Conservation (phyloP, 345 rosid species). For the Lumnitzera racemosa region DNA sequence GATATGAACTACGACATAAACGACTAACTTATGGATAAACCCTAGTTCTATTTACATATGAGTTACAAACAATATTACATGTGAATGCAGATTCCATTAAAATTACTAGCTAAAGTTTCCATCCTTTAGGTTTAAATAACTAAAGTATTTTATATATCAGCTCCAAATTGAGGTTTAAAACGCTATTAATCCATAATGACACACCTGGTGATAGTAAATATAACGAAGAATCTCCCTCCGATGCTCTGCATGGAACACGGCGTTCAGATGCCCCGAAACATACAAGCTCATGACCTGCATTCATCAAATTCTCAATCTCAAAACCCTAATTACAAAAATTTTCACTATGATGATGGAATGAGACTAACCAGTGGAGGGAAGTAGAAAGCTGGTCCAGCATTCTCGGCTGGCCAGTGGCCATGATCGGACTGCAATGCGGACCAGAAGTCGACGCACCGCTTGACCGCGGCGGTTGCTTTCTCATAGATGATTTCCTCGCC, state of each 20-base stretch:
- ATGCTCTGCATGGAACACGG: conserved; percentile 18
- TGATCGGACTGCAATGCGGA: conserved; percentile 52
- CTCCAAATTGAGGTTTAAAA: too few species aligned
- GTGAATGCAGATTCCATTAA: too few species aligned
- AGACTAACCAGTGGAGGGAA: conserved; percentile 43
- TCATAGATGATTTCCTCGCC: conserved; percentile 31
- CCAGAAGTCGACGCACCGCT: conserved; percentile 40
- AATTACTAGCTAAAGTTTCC: too few species aligned
- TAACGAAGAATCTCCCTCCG: conserved; percentile 27
- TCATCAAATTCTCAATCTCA: neutral
- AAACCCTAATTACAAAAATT: neutral
- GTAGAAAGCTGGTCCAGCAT: conserved; percentile 48
- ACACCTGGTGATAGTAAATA: conserved; percentile 27
- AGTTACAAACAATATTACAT: too few species aligned
- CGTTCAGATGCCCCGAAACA: conserved; percentile 18
- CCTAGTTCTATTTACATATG: too few species aligned
- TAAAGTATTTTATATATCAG: too few species aligned
- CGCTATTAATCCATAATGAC: neutral
- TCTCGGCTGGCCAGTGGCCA: conserved; percentile 69
- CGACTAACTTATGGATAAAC: too few species aligned
- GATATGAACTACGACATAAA: too few species aligned
- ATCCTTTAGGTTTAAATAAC: too few species aligned
- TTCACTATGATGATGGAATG: neutral
- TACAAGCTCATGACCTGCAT: conserved; percentile 25
- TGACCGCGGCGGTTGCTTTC: conserved; percentile 35